Evolutionary conservation across 1,284 basidiomycete genomes (phyloP).

Genomic region (Xerocomus amazonicus): DNA sequence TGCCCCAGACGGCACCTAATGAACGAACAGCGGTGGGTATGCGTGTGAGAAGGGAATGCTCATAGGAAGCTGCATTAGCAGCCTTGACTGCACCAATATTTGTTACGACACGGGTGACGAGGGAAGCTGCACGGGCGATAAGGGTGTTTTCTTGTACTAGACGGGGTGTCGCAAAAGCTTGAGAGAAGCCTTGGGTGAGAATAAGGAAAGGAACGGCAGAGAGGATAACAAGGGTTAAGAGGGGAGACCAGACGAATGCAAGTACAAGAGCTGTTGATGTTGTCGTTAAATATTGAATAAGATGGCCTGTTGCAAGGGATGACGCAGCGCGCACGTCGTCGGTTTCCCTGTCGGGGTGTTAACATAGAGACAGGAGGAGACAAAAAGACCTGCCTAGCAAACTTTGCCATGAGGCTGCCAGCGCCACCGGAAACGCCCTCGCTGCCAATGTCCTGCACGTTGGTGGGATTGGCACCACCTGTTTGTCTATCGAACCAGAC

Average conservation of each 20-base stretch:
- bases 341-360: conserved; percentile 65
- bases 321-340: conserved; percentile 89
- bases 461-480: conserved; percentile 52
- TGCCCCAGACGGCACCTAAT: conserved; percentile 74
- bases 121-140: conserved; percentile 70
- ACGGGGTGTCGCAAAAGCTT: conserved; percentile 64
- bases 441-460: conserved; percentile 41
- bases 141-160: conserved; percentile 66
- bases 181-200: conserved; percentile 72
- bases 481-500: conserved; percentile 86
- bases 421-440: conserved; percentile 68
- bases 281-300: conserved; percentile 81
- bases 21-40: conserved; percentile 49
- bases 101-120: conserved; percentile 74
- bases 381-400: conserved; percentile 62
- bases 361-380: background rate
- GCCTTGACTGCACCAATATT: conserved; percentile 93
- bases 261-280: conserved; percentile 77
- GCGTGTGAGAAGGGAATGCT: conserved; percentile 48
- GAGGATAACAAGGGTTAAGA: conserved; percentile 88
- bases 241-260: conserved; percentile 78
- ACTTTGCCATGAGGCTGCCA: conserved; percentile 93
- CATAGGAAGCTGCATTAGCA: conserved; percentile 80
- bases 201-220: conserved; percentile 84
- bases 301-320: conserved; percentile 71